Base-by-base conservation (phyloP, 2,329 filamentous ascomycete genomes). In the Cladophialophora yegresii region DNA sequence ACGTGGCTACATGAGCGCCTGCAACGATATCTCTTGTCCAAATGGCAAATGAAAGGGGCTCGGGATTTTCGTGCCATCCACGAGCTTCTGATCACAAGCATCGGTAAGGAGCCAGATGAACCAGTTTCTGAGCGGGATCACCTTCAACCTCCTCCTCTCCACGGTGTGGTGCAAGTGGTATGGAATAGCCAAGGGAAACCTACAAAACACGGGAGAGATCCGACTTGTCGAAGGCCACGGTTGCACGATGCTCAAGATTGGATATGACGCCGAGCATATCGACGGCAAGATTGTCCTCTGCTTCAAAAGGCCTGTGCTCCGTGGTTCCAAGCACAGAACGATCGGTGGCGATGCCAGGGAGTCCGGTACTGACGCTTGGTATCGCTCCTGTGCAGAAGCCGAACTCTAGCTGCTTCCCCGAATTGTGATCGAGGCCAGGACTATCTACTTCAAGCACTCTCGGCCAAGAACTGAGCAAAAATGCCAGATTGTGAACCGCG, bases 1-100 rank as follows among this genome's bases (percentile, higher is more conserved):
- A 3, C 26, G 26, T 28, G 26, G 26, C 26, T 28, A 28, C 26
- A 28, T 28, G 26, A 28, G 6, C 26, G 6, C 26, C 3, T 28
- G 26, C 26, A 28, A 28, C 26, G 26, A 28, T 28, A 28, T 3
- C 26, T 3, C 26, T 49, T 32, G 93, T 87, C 54, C 96, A 88
- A 9, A 92, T 92, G 59, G 26, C 26, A 3, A 28, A 6, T 28
- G 26, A 28, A 28, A 82, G 87, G 75, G 96, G 79, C 1, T 92
- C 92, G 69, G 96, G 71, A 96, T 77, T 67, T 84, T 84, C 92
- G 96, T 96, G 66, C 90, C 92, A 76, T 95, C 96, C 72, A 84
- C 84, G 68, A 96, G 80, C 40, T 93, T 90, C 66, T 88, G n/a
- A 87, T 72, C 89, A 84, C 6, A 90, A 89, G 2, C 88, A 83